These are phyloP conservation scores for Achaetomiella virescens DNA, from an alignment of 495 filamentous ascomycete species.

Conservation along the genomic window DNA sequence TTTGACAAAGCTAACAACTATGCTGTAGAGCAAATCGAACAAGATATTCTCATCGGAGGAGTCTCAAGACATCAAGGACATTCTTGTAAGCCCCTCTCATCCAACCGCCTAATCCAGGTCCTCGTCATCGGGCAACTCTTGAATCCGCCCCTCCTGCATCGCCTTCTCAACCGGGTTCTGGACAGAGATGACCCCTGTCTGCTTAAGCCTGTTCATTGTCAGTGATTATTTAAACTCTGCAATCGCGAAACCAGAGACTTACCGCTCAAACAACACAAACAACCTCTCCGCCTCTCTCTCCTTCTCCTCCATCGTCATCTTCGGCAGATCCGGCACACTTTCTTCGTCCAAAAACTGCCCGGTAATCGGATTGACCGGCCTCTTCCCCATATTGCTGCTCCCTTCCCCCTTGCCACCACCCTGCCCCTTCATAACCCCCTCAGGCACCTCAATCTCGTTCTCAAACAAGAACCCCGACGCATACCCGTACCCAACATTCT, in stretches of 20 bases:
- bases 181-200: conserved; percentile 74
- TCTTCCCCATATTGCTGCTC: not conserved
- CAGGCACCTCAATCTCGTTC: conserved; percentile 69
- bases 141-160: conserved; percentile 66
- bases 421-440: conserved; percentile 50
- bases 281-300: conserved; percentile 87
- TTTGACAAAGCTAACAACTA: no score
- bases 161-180: conserved; percentile 81
- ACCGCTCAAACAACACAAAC: conserved; percentile 94
- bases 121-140: conserved; percentile 53
- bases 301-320: conserved; percentile 89
- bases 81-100: no score
- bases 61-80: no score
- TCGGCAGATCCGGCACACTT: conserved; percentile 45
- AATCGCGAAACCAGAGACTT: conserved; percentile 13
- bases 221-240: conserved; percentile 1
- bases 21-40: no score
- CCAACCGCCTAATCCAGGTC: not conserved
- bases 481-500: conserved; percentile 86
- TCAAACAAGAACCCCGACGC: conserved; percentile 84
- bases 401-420: not conserved
- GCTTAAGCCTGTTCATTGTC: conserved; percentile 54
- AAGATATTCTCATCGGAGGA: no score
- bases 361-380: conserved; percentile 75
- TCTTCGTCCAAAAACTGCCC: conserved; percentile 77